A percentile compares a stretch with the other conserved stretches of the same genome.
Evolutionary conservation across 352 stramenopile species (phyloP).

Genomic region (Pythium dissimile): DNA sequence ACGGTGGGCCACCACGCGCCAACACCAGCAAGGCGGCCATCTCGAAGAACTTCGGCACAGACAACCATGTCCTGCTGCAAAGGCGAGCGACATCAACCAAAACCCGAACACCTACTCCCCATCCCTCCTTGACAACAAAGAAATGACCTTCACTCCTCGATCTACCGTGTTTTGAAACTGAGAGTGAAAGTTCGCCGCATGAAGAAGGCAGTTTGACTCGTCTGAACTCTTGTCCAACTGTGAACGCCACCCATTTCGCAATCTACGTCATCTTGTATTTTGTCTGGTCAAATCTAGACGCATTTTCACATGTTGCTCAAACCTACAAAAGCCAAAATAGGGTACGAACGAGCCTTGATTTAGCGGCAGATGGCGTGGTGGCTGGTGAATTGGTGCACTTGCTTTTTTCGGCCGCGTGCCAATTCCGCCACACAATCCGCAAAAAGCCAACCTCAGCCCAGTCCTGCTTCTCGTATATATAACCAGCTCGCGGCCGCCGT

Average conservation of each 20-base stretch:
- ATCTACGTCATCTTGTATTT: not conserved
- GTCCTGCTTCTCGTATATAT: slow-evolving; percentile 6
- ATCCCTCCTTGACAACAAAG: slow-evolving; percentile 19
- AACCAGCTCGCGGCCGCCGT: not conserved
- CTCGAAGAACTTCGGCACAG: not conserved
- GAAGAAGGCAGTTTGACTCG: not conserved
- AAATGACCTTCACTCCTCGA: slow-evolving; percentile 14
- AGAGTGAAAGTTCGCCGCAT: not conserved
- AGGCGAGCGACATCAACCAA: slow-evolving; percentile 12
- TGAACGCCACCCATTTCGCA: not conserved
- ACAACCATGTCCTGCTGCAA: slow-evolving; percentile 9
- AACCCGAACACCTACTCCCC: slow-evolving; percentile 19
- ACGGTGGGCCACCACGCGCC: too few species aligned
- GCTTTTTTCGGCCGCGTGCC: slow-evolving; percentile 15
- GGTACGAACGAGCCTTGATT: not conserved
- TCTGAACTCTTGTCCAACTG: not conserved
- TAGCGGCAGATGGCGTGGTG: not conserved
- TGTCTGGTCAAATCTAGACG: not conserved
- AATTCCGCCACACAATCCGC: slow-evolving; percentile 14
- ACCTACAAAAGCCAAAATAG: not conserved
- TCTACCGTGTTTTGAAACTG: slow-evolving; percentile 20
- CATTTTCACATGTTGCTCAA: not conserved
- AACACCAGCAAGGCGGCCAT: not conserved
- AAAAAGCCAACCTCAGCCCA: not conserved
- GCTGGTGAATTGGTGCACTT: slow-evolving; percentile 7